Percentiles rank a stretch among this genome's conserved stretches.
phyloP scores from a whole-genome alignment of 352 stramenopile genomes.

The Sclerospora graminicola region DNA sequence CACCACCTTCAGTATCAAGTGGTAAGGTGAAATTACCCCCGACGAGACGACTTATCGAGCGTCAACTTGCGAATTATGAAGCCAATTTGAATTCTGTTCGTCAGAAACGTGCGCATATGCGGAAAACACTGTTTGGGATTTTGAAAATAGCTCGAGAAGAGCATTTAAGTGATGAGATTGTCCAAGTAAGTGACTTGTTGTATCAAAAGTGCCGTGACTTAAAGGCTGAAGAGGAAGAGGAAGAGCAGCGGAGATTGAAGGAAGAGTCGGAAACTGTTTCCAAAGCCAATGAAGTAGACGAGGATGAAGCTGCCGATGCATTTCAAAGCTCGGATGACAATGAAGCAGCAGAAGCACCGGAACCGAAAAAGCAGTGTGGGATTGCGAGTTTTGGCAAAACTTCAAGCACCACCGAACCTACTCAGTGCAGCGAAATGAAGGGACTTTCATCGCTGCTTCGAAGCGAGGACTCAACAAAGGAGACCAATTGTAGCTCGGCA shows the following conservation, averaged over 20 bases:
- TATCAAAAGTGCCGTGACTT: constrained; percentile 42
- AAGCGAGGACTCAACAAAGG: constrained; percentile 20
- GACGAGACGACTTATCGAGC: constrained; percentile 53
- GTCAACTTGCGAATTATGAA: constrained; percentile 62
- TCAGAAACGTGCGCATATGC: constrained; percentile 33
- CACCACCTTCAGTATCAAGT: constrained; percentile 34
- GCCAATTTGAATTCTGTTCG: constrained; percentile 40
- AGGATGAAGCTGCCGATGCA: constrained; percentile 4
- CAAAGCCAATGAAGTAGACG: constrained; percentile 11
- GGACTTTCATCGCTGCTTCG: constrained; percentile 27
- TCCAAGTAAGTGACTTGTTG: constrained; percentile 41
- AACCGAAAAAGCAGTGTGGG: constrained; percentile 28
- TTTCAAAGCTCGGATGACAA: constrained; percentile 3
- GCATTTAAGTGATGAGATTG: constrained; percentile 42
- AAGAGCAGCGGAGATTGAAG: constrained; percentile 20
- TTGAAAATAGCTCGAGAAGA: constrained; percentile 55
- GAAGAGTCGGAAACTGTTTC: constrained; percentile 15
- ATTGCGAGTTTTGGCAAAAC: constrained; percentile 4
- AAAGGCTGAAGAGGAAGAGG: constrained; percentile 40
- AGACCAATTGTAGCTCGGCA: constrained; percentile 12
- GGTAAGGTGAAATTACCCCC: constrained; percentile 49
- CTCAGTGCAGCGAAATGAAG: constrained; percentile 15
- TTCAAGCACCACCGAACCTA: not conserved
- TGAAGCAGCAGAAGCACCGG: constrained; percentile 18
- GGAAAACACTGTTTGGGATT: constrained; percentile 38